Evolutionary conservation across 208 protist genomes (phyloP).

Genomic region (Endotrypanum monterogeii): DNA sequence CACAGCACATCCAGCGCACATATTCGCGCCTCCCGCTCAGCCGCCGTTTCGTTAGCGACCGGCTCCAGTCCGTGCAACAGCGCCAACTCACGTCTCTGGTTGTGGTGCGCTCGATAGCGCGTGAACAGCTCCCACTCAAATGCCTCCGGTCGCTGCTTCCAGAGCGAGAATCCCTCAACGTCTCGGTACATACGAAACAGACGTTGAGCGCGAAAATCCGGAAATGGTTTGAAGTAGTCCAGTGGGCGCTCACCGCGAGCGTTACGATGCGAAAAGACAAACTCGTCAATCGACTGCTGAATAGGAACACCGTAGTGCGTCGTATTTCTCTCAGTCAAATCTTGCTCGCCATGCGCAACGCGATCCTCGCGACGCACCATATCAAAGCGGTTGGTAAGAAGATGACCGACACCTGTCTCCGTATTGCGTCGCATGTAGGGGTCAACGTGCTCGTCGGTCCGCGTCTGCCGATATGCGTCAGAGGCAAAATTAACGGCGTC

Average conservation of each 20-base stretch:
- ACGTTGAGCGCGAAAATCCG: conserved; percentile 72
- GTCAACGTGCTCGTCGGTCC: conserved; percentile 78
- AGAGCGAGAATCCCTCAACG: conserved; percentile 85
- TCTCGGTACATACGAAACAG: conserved; percentile 85
- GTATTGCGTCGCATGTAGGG: conserved; percentile 73
- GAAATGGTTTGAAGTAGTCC: conserved; percentile 91
- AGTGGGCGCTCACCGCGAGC: conserved; percentile 81
- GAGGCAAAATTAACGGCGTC: conserved; percentile 64
- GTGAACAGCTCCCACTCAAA: conserved; percentile 92
- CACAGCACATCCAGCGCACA: conserved; percentile 76
- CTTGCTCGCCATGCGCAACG: conserved; percentile 57
- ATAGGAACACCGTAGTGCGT: conserved; percentile 80
- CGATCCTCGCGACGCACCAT: conserved; percentile 77
- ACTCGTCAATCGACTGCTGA: conserved; percentile 81
- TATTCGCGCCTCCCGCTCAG: conserved; percentile 75
- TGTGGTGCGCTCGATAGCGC: conserved; percentile 87
- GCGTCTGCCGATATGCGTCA: conserved; percentile 71
- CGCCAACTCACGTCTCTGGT: conserved; percentile 84
- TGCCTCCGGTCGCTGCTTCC: conserved; percentile 81
- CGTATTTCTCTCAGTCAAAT: conserved; percentile 80
- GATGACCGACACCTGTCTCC: conserved; percentile 69
- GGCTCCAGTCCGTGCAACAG: conserved; percentile 85
- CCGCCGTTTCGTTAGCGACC: conserved; percentile 80
- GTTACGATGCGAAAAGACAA: conserved; percentile 84
- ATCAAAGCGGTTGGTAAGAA: conserved; percentile 84